Evolutionary conservation across 2,329 filamentous ascomycete genomes (phyloP).

Genomic region (Malbranchea cinnamomea): DNA sequence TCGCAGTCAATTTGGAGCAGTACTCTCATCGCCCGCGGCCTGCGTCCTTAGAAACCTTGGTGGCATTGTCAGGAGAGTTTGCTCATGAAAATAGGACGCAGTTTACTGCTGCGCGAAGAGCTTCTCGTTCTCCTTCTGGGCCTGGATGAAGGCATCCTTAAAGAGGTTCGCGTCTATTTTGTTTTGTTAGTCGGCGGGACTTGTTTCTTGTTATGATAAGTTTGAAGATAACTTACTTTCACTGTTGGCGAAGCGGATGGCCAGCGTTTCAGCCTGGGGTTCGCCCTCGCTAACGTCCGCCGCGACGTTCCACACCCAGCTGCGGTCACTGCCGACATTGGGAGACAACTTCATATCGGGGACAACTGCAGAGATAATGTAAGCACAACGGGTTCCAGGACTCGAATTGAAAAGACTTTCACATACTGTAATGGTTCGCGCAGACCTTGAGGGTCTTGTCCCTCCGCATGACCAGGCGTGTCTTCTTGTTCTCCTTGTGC

Average conservation of each 20-base stretch:
- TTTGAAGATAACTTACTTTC: conserved; percentile 58
- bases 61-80: background rate
- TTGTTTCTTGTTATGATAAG: background rate
- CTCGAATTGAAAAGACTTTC: background rate
- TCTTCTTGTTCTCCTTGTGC: conserved; percentile 98
- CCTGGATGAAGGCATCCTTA: conserved; percentile 95
- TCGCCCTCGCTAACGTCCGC: conserved; percentile 97
- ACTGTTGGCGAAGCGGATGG: conserved; percentile 93
- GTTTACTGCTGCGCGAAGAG: conserved; percentile 49
- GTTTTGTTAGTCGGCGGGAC: background rate
- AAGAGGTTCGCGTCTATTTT: conserved; percentile 77
- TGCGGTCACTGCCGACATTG: conserved; percentile 94
- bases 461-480: conserved; percentile 90
- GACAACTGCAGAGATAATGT: conserved; percentile 47
- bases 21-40: too few species aligned
- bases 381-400: background rate
- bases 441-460: conserved; percentile 99
- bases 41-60: too few species aligned
- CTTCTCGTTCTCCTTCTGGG: conserved; percentile 87
- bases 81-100: conserved; percentile 1
- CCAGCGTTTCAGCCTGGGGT: conserved; percentile 87
- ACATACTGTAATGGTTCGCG: conserved; percentile 97
- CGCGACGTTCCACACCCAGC: conserved; percentile 98
- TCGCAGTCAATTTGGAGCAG: too few species aligned
- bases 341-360: conserved; percentile 98